Evolutionary conservation across 768 basidiomycete species (phyloP), one percentile per base, ranked within the genome.

Genomic region (Mycena latifolia): DNA sequence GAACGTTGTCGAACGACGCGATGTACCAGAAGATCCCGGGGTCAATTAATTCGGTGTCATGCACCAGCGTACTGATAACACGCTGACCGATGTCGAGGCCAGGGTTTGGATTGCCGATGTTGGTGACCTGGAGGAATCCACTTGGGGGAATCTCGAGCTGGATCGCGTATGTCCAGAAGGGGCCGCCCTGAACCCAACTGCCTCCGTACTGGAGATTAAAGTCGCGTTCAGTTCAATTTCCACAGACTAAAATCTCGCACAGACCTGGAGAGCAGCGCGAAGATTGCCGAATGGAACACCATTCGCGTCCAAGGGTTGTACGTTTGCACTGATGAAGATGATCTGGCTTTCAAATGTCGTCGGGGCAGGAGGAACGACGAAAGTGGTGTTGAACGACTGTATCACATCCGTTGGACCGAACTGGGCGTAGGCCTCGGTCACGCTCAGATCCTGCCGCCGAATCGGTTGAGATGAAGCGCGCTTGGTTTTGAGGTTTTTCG

Each of bases 131-230:
- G 17, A 56, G 33, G 55, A 20, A 35, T 35, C 62, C 62, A 18
- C 9, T 24, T 12, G 20, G 11, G n/a, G 46, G 46, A 51, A 63
- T 24, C 39, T 63, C 54, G 35, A 63, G 55, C 43, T 63, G 54
- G 45, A 51, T 33, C 31, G 43, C 45, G 47, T 47, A 47, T 29
- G 62, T 63, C 62, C 62, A 63, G 55, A 55, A 63, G 22, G 62
- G 46, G 24, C 54, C 62, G 37, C 35, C 62, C 45, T 24, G 33
- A 46, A 50, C 8, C 22, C 28, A 39, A 37, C 61, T 63, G 46
- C 54, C 62, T 55, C 62, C 62, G 25, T 63, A 63, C 62, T n/a
- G n/a, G n/a, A n/a, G n/a, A n/a, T n/a, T 63, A 63, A 56, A 56
- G 35, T 31, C 41, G 39, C 27, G 46, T 46, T 55, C 47, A 55